phyloP scores from a whole-genome alignment of 208 protist genomes.

The Trypanosomatidae sp. region DNA sequence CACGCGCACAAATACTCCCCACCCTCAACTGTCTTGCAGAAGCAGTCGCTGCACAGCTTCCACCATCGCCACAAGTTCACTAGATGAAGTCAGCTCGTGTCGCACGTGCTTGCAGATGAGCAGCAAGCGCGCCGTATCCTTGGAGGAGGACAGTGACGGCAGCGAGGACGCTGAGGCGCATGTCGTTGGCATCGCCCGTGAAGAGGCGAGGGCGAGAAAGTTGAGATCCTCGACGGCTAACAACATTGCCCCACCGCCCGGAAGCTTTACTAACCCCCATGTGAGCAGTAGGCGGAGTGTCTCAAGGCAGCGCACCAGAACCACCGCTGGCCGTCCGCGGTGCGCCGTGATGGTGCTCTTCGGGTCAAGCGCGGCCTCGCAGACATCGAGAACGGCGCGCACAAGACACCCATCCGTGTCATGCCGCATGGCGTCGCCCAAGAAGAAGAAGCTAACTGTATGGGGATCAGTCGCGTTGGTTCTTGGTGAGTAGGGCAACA shows the following conservation, averaged over 20 bases:
- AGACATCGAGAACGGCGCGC: constrained; percentile 18
- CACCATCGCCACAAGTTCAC: constrained; percentile 2
- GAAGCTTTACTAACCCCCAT: constrained; percentile 21
- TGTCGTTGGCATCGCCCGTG: not conserved
- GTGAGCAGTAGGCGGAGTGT: constrained; percentile 37
- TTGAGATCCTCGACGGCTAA: constrained; percentile 1
- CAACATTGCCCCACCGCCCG: not conserved
- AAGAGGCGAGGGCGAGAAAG: not conserved
- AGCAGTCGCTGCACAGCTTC: constrained; percentile 7
- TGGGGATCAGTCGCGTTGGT: constrained; percentile 12
- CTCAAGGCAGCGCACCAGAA: constrained; percentile 42
- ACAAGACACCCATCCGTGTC: constrained; percentile 24
- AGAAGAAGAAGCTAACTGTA: constrained; percentile 40
- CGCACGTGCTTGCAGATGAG: constrained; percentile 4
- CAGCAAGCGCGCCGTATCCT: constrained; percentile 1
- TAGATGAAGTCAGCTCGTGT: not conserved
- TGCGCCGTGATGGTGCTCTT: constrained; percentile 27
- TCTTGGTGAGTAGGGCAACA: not conserved
- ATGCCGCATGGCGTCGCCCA: constrained; percentile 23
- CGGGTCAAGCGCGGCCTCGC: constrained; percentile 21
- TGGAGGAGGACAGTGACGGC: not conserved
- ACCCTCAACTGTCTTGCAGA: not conserved
- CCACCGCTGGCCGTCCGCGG: constrained; percentile 30
- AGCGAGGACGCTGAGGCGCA: not conserved
- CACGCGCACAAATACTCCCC: not conserved